Evolutionary conservation across 768 basidiomycete species (phyloP).

Genomic region (Cubamyces sp.): DNA sequence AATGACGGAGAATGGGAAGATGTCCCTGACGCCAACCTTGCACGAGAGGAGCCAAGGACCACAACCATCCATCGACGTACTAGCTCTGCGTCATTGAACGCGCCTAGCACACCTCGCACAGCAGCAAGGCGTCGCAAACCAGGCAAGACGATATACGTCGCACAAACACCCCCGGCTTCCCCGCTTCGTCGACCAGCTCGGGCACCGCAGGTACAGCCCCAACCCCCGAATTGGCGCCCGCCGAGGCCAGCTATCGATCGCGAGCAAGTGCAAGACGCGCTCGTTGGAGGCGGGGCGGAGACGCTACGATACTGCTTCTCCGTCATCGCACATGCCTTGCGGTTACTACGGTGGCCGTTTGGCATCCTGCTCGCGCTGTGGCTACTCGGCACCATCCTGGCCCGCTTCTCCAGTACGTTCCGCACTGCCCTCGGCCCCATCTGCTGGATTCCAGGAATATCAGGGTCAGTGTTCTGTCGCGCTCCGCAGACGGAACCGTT

Average conservation of each 20-base stretch:
- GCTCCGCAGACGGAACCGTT: conserved; percentile 14
- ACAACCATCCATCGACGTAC: background rate
- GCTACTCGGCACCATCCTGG: conserved; percentile 50
- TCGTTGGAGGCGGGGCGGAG: conserved; percentile 25
- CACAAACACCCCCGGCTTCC: conserved; percentile 33
- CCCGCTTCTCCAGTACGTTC: conserved; percentile 46
- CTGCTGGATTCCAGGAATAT: conserved; percentile 65
- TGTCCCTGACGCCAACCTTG: conserved; percentile 6
- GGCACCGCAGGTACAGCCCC: background rate
- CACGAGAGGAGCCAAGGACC: background rate
- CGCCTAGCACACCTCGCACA: background rate
- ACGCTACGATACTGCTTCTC: conserved; percentile 49
- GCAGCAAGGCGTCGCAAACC: conserved; percentile 13
- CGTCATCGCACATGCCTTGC: conserved; percentile 50
- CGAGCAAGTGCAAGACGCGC: conserved; percentile 26
- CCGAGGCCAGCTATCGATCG: conserved; percentile 30
- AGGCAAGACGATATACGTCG: conserved; percentile 28
- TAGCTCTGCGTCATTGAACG: conserved; percentile 1
- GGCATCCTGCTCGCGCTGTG: conserved; percentile 55
- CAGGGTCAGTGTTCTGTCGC: conserved; percentile 49
- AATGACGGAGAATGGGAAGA: conserved; percentile 25
- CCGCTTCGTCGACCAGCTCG: background rate
- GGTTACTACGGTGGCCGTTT: conserved; percentile 59
- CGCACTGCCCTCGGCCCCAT: conserved; percentile 56
- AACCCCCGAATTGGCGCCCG: conserved; percentile 26